These are phyloP conservation scores for Stephanodiscus triporus DNA, from an alignment of 108 stramenopile genomes.

Conservation along the genomic window DNA sequence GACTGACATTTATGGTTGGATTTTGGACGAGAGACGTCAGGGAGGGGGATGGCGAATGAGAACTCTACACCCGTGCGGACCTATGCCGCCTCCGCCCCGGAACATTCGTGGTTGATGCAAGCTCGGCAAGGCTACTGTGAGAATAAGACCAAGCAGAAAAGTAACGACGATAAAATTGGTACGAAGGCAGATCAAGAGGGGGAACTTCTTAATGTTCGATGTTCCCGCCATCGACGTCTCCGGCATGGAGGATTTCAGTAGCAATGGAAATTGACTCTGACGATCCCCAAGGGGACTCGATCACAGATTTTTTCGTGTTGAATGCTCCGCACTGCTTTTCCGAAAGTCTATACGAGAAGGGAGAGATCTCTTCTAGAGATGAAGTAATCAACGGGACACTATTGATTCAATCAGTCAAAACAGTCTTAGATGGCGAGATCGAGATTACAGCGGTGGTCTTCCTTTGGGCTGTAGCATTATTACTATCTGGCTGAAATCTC, in stretches of 20 bases:
- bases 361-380: too few relatives aligned
- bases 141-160: not conserved
- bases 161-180: conserved; percentile 2
- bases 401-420: too few relatives aligned
- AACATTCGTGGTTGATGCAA: conserved; percentile 74
- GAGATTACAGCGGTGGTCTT: too few relatives aligned
- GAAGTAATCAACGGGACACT: not conserved
- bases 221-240: not conserved
- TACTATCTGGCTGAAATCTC: too few relatives aligned
- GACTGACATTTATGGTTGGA: conserved; percentile 84
- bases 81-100: conserved; percentile 66
- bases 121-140: conserved; percentile 23
- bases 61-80: conserved; percentile 85
- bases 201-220: conserved; percentile 44
- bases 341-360: too few relatives aligned
- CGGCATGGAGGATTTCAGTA: not conserved
- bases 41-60: conserved; percentile 61
- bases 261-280: conserved; percentile 1
- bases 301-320: conserved; percentile 84
- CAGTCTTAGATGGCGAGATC: too few relatives aligned
- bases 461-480: too few relatives aligned
- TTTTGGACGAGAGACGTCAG: conserved; percentile 88
- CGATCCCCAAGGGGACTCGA: conserved; percentile 65
- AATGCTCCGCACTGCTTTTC: not conserved
- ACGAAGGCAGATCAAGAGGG: conserved; percentile 50